phyloP scores from a whole-genome alignment of 495 filamentous ascomycete genomes.

The Letharia lupina region DNA sequence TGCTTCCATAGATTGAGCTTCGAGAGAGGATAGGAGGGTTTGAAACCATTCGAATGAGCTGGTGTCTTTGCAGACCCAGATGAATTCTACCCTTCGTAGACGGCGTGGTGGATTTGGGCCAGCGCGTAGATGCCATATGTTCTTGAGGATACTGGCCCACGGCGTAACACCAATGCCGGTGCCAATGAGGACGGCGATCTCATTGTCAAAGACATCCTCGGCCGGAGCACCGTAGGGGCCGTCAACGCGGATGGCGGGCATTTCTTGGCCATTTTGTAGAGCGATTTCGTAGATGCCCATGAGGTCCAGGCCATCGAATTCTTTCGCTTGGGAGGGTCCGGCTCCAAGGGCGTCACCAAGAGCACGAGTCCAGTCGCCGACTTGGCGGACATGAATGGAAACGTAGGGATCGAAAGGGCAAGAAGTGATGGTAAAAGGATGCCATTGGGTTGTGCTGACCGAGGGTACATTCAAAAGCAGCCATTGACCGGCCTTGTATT shows the following conservation, averaged over 20 bases:
- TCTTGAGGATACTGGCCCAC: constrained; percentile 96
- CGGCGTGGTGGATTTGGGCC: constrained; percentile 77
- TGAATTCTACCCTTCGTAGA: constrained; percentile 92
- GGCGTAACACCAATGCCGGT: constrained; percentile 97
- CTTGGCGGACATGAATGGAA: constrained; percentile 89
- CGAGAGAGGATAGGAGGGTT: constrained; percentile 82
- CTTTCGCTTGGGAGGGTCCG: constrained; percentile 69
- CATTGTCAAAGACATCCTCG: constrained; percentile 95
- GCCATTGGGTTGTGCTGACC: constrained; percentile 86
- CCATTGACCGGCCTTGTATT: constrained; percentile 98
- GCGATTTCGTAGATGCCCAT: constrained; percentile 98
- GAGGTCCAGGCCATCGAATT: constrained; percentile 84
- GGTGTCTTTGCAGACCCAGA: constrained; percentile 98
- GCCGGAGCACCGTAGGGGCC: constrained; percentile 95
- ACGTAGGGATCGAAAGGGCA: constrained; percentile 93
- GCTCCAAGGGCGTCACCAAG: constrained; percentile 91
- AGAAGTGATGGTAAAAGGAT: constrained; percentile 98
- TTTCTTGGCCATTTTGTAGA: constrained; percentile 81
- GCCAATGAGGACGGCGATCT: constrained; percentile 93
- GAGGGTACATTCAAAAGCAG: constrained; percentile 89
- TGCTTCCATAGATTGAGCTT: constrained; percentile 66
- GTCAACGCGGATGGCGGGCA: constrained; percentile 84
- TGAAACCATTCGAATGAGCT: constrained; percentile 99
- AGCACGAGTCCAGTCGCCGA: constrained; percentile 86
- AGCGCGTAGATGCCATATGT: constrained; percentile 92